phyloP scores from a whole-genome alignment of 352 stramenopile species.

The Globisporangium nagaii region DNA sequence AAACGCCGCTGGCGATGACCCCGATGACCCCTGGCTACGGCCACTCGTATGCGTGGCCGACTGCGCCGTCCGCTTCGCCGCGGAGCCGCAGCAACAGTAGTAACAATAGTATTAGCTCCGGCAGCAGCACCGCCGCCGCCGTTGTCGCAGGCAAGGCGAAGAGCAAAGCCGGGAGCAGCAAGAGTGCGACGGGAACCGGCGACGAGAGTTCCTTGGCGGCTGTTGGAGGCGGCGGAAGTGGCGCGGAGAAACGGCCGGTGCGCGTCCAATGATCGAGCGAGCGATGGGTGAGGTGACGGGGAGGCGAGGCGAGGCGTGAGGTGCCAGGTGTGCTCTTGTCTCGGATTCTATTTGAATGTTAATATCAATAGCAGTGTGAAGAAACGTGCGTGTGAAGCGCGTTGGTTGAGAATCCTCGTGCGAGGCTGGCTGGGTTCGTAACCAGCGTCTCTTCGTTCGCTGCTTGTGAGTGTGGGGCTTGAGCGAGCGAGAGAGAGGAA shows the following conservation, averaged over 20 bases:
- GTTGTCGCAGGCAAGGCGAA: background rate
- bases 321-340: too few species aligned
- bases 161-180: background rate
- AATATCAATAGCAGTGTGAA: too few species aligned
- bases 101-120: background rate
- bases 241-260: background rate
- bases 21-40: conserved; percentile 12
- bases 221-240: background rate
- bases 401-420: too few species aligned
- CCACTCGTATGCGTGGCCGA: conserved; percentile 11
- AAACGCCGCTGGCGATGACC: conserved; percentile 14
- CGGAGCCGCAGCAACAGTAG: background rate
- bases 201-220: background rate
- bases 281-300: background rate
- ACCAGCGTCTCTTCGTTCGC: too few species aligned
- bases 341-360: too few species aligned
- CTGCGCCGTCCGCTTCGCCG: background rate
- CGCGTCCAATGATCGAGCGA: background rate
- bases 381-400: too few species aligned
- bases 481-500: too few species aligned
- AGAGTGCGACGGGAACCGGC: background rate
- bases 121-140: background rate
- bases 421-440: too few species aligned
- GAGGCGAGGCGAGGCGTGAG: too few species aligned
- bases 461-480: too few species aligned